Percentiles rank a stretch among this genome's conserved stretches.
These are phyloP conservation scores for Sorghum bicolor DNA, from an alignment of 176 grass and related monocot species.

Conservation along the genomic window Sorghum_bicolor_NCBIv3 NC_012873.2:57161001-57161500, in stretches of 20 bases:
- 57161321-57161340: constrained; percentile 54
- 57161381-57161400: constrained; percentile 2
- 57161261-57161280: not conserved
- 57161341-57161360: constrained; percentile 50
- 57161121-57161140: constrained; percentile 73
- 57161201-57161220: too few species aligned
- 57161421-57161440: not conserved
- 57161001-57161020: constrained; percentile 93
- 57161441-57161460: not conserved
- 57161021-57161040: constrained; percentile 87
- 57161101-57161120: constrained; percentile 88
- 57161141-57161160: constrained; percentile 59
- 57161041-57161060: constrained; percentile 81
- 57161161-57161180: constrained; percentile 74
- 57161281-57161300: constrained; percentile 70
- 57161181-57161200: not conserved
- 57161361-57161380: constrained; percentile 22
- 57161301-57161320: constrained; percentile 57
- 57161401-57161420: not conserved
- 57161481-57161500: not conserved
- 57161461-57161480: not conserved
- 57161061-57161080: constrained; percentile 66
- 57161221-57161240: not conserved
- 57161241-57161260: not conserved
- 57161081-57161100: constrained; percentile 87